Evolutionary conservation across 768 basidiomycete species (phyloP).

Genomic region (Tricholoma hemisulphureum): DNA sequence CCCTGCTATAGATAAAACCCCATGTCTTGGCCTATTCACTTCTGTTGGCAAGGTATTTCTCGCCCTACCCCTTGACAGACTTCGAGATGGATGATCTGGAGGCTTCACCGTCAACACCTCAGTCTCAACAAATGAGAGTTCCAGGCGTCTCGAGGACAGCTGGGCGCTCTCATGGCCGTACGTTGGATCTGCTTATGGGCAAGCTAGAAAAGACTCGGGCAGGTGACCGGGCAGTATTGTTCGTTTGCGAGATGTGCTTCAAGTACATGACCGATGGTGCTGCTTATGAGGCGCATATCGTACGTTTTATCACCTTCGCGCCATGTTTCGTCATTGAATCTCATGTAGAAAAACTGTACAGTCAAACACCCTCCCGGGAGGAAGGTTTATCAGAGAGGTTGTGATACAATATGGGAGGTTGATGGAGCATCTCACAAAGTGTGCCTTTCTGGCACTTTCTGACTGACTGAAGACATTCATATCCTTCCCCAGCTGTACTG

Average conservation of each 20-base stretch:
- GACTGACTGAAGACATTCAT: conserved; percentile 4
- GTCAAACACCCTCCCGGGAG: conserved; percentile 76
- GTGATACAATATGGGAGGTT: conserved; percentile 92
- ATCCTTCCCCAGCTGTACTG: conserved; percentile 73
- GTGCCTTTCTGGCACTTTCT: neutral
- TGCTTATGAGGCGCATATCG: conserved; percentile 67
- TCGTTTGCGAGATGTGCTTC: conserved; percentile 93
- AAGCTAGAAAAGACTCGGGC: conserved; percentile 50
- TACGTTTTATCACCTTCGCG: conserved; percentile 31
- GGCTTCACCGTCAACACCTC: conserved; percentile 15
- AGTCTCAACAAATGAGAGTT: conserved; percentile 36
- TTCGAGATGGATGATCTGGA: conserved; percentile 55
- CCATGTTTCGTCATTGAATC: neutral
- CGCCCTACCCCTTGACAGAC: conserved; percentile 83
- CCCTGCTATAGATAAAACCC: neutral
- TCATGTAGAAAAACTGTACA: conserved; percentile 63
- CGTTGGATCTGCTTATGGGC: conserved; percentile 69
- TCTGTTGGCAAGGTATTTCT: conserved; percentile 71
- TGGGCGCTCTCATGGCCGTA: conserved; percentile 65
- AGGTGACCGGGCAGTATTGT: conserved; percentile 57
- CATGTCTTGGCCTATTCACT: neutral
- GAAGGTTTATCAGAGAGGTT: conserved; percentile 88
- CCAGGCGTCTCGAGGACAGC: conserved; percentile 51
- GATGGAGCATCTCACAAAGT: conserved; percentile 58
- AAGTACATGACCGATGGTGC: conserved; percentile 86